Conservation (phyloP, 148 eudicot species). For the Amaranthus hypochondriacus region DNA sequence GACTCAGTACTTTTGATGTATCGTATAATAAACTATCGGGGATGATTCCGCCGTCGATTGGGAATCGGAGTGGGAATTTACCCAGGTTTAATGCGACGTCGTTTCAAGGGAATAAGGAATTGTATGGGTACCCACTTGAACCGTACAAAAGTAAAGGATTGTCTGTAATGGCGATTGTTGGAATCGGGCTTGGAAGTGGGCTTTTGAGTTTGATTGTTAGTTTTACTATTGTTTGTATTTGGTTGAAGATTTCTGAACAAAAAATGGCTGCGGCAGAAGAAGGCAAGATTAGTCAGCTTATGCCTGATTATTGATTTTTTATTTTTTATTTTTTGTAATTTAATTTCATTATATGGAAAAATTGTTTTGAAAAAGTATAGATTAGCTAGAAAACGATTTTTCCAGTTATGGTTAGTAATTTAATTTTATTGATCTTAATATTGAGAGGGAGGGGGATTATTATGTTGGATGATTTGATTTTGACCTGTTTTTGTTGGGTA, state of each 20-base stretch:
- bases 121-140: slow-evolving; percentile 59
- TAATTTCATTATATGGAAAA: not conserved
- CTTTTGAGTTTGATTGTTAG: slow-evolving; percentile 60
- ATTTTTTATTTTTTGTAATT: not conserved
- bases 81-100: slow-evolving; percentile 52
- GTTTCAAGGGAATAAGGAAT: slow-evolving; percentile 53
- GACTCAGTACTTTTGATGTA: slow-evolving; percentile 46
- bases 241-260: slow-evolving; percentile 59
- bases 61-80: slow-evolving; percentile 40
- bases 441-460: not conserved
- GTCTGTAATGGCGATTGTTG: slow-evolving; percentile 54
- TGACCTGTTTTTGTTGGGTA: not conserved
- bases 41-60: slow-evolving; percentile 43
- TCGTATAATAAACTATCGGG: slow-evolving; percentile 42
- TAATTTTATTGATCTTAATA: not conserved
- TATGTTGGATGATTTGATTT: not conserved
- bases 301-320: slow-evolving; percentile 58
- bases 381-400: not conserved
- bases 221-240: slow-evolving; percentile 58
- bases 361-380: not conserved
- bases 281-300: slow-evolving; percentile 50
- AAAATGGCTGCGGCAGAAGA: slow-evolving; percentile 40
- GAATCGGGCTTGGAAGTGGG: slow-evolving; percentile 75
- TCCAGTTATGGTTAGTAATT: not conserved
- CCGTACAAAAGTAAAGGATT: slow-evolving; percentile 44